Percentiles rank a stretch among this genome's conserved stretches.
Evolutionary conservation across 2,329 filamentous ascomycete genomes (phyloP).

Genomic region (Fusarium multiceps): DNA sequence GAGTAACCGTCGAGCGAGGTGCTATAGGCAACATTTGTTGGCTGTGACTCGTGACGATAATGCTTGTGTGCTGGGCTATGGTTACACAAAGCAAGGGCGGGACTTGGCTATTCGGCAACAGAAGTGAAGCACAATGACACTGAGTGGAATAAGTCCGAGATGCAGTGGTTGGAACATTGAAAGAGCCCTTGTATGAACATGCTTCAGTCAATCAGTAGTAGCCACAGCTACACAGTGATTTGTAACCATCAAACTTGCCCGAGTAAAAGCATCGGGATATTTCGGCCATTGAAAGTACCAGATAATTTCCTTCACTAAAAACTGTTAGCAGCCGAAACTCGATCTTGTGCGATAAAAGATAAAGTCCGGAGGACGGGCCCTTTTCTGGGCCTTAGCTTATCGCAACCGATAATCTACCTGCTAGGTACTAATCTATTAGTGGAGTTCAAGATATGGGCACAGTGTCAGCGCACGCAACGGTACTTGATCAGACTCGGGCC

Average conservation of each 20-base stretch:
- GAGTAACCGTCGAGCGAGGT: not conserved
- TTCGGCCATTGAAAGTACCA: not conserved
- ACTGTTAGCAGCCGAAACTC: conserved; percentile 44
- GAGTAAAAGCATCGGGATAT: conserved; percentile 1
- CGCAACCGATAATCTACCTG: not conserved
- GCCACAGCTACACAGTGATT: not conserved
- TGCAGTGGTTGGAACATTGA: conserved; percentile 1
- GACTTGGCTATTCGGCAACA: not conserved
- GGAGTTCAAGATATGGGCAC: conserved; percentile 8
- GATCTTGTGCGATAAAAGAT: conserved; percentile 14
- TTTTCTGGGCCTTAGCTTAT: conserved; percentile 23
- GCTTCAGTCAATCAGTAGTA: not conserved
- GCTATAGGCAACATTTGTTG: not conserved
- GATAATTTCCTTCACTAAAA: conserved; percentile 44
- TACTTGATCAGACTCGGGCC: not conserved
- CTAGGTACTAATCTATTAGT: conserved; percentile 1
- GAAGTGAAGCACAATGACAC: conserved; percentile 1
- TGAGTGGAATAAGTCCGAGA: not conserved
- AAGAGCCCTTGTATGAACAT: not conserved
- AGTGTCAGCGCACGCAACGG: conserved; percentile 19
- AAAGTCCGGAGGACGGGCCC: conserved; percentile 15
- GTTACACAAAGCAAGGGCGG: conserved; percentile 15
- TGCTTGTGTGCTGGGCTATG: not conserved
- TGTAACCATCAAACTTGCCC: not conserved
- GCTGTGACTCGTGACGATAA: not conserved